Base-by-base conservation (phyloP, 306 rosid genomes). In the Casuarina equisetifolia region DNA sequence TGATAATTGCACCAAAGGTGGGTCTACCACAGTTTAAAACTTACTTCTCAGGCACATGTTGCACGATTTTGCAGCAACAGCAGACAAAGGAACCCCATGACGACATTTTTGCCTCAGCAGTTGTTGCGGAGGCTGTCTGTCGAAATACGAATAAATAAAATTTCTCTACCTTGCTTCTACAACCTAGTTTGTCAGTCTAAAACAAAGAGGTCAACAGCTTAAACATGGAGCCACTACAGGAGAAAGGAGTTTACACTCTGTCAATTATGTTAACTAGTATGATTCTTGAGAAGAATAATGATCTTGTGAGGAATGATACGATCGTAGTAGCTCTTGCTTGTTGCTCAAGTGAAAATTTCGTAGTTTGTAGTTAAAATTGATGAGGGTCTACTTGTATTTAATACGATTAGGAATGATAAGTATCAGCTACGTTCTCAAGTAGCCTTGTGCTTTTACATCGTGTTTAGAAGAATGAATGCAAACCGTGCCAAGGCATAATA, bases 21-120 rank as follows among this genome's bases (percentile, higher is more conserved):
- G 69, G 69, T 12, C 44, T 36, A 39, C 19, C 20, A 6, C 42
- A 38, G n/a, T 63, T 63, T 25, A 38, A 63, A 63, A 36, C 7
- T 63, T 63, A 63, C 69, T 63, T 63, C 46, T 63, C 15, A 5
- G 46, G 69, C 69, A 63, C 69, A 63, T 63, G 69, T 63, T 36
- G 46, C 69, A 63, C 69, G 39, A 38, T 63, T 63, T 63, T 20
- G 69, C 4, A 5, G 69, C 46, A 63, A 16, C 15, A 63, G 19
- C 11, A 10, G 69, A 38, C 20, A 13, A 36, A 25, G 5, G 19
- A 39, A 8, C 39, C 5, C 69, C 69, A 63, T 38, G 69, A 62
- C 69, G 69, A 9, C 42, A 61, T 62, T 62, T 38, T 36, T 62
- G 13, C 16, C 42, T 38, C 69, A 62, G 10, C 69, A 12, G 35